Percentiles rank a stretch among this genome's conserved stretches.
Evolutionary conservation across 225 moss, liverwort and hornwort species (phyloP).

Genomic region (Marchantia paleacea): DNA sequence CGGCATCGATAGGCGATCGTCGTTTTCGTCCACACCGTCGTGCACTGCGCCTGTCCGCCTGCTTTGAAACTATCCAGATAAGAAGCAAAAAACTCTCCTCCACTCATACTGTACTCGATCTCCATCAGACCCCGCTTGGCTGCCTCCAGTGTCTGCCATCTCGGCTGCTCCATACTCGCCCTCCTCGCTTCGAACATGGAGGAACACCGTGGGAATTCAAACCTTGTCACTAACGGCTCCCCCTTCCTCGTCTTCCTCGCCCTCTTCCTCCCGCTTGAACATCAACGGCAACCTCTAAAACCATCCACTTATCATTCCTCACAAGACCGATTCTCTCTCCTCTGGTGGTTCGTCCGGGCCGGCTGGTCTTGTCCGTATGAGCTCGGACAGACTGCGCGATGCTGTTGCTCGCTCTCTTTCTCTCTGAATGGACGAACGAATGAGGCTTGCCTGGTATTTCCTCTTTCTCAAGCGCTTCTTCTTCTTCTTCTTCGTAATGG

Average conservation of each 20-base stretch:
- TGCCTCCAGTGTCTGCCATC: slow-evolving; percentile 36
- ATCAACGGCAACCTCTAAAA: slow-evolving; percentile 2
- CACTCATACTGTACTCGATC: slow-evolving; percentile 49
- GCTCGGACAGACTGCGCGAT: background rate
- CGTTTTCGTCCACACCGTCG: slow-evolving; percentile 80
- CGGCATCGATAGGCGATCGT: slow-evolving; percentile 88
- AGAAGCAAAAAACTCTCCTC: slow-evolving; percentile 38
- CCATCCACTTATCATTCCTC: background rate
- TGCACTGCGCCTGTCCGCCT: slow-evolving; percentile 86
- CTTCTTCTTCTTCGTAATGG: background rate
- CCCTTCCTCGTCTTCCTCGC: slow-evolving; percentile 3
- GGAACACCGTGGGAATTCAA: background rate
- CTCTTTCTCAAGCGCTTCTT: background rate
- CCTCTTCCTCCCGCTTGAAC: slow-evolving; percentile 5
- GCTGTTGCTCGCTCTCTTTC: background rate
- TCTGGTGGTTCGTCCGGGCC: background rate
- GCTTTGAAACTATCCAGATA: slow-evolving; percentile 68
- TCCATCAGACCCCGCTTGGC: slow-evolving; percentile 31
- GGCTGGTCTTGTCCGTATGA: background rate
- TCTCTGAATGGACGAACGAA: background rate
- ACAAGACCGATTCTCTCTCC: background rate
- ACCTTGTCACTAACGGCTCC: background rate
- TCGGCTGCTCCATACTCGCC: slow-evolving; percentile 32
- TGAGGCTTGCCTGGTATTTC: background rate
- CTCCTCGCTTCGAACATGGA: background rate